Evolutionary conservation across 805 yeast genomes (phyloP).

Genomic region (Blastobotrys parvus): DNA sequence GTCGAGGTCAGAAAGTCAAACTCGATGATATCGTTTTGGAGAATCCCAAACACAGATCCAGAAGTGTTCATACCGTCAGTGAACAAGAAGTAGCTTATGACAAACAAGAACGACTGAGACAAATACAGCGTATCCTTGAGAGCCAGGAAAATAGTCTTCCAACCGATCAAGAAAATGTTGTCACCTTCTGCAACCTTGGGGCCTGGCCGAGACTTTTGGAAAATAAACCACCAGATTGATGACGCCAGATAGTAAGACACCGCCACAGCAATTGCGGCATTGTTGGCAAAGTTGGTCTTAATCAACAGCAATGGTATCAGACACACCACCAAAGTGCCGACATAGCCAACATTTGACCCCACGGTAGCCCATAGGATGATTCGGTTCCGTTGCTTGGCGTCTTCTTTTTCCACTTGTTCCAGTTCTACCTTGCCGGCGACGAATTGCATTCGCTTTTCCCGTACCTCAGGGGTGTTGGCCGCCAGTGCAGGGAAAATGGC

Average conservation of each 20-base stretch:
- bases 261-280: constrained; percentile 1
- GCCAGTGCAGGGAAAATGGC: constrained; percentile 14
- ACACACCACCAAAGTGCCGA: constrained; percentile 4
- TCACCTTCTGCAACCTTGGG: constrained; percentile 11
- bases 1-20: constrained; percentile 10
- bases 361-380: constrained; percentile 10
- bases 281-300: neutral
- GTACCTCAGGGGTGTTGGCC: constrained; percentile 11
- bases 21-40: constrained; percentile 11
- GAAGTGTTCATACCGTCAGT: constrained; percentile 14
- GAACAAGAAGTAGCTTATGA: constrained; percentile 9
- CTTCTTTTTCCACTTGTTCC: constrained; percentile 6
- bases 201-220: constrained; percentile 8
- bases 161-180: constrained; percentile 6
- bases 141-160: constrained; percentile 11
- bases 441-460: constrained; percentile 9
- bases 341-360: constrained; percentile 10
- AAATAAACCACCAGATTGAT: constrained; percentile 13
- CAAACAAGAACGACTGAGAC: constrained; percentile 10
- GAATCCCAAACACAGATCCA: constrained; percentile 11
- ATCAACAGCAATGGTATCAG: neutral
- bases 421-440: constrained; percentile 8
- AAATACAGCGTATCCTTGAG: constrained; percentile 9
- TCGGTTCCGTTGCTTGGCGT: constrained; percentile 7
- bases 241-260: neutral